Evolutionary conservation across 2,329 filamentous ascomycete genomes (phyloP), one percentile per base, ranked within the genome.

Genomic region (Berkeleyomyces basicola): DNA sequence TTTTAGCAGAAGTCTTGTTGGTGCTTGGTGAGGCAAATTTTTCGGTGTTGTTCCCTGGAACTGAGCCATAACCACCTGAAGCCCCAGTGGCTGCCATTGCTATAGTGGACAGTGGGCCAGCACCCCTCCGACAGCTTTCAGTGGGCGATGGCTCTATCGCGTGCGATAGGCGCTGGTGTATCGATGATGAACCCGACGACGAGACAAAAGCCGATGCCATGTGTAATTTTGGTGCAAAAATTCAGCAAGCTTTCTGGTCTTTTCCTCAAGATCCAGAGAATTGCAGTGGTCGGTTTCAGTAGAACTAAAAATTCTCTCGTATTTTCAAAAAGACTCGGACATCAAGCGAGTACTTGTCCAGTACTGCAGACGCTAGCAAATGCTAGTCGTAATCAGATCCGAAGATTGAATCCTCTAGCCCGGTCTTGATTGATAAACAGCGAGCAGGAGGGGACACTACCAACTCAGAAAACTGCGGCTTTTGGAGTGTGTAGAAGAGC

Each of bases 1-100:
- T 46, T 42, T 46, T 47, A 44, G 16, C 47, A 58, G 42, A 46
- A 55, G 36, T 59, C 43, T 51, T 43, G 43, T 23, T 44, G 36
- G 55, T 61, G 59, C 59, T 62, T 5, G 42, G 6, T 62, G 63
- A 62, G 60, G 63, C 63, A 64, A 64, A 64, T 57, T 64, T 64
- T 64, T 64, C 60, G 23, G 39, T 23, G 49, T 23, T n/a, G n/a
- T 44, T 55, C 7, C 46, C 63, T 64, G 58, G 49, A 60, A 49
- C 6, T 11, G 60, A 59, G 44, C 33, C 14, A 3, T 9, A 36
- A 57, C 46, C 55, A 39, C 60, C 60, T 62, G 60, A 55, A 61
- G 55, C 37, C 7, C 40, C 36, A 49, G 39, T 36, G 40, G 46
- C 47, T 42, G 63, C 7, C 33, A 62, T 62, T 23, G 44, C 51